These are phyloP conservation scores for Mentha longifolia DNA, from an alignment of 257 asterid species.

Conservation along the genomic window DNA sequence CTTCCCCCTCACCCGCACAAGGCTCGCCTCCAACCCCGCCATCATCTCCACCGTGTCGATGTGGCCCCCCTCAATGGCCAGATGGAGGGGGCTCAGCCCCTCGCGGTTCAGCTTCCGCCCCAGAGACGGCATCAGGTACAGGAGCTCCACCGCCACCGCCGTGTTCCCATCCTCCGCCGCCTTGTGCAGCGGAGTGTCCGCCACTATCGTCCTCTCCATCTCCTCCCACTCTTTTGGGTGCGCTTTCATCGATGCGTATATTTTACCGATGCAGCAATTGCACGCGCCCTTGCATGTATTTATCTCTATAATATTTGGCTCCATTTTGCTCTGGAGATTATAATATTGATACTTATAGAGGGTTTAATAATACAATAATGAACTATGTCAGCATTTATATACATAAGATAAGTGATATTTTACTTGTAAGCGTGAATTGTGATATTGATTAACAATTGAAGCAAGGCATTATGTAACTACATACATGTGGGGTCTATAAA, in stretches of 20 bases:
- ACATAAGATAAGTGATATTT: too few relatives aligned
- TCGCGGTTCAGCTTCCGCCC: constrained; percentile 36
- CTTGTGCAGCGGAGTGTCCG: constrained; percentile 34
- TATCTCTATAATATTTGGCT: too few relatives aligned
- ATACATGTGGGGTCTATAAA: too few relatives aligned
- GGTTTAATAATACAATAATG: too few relatives aligned
- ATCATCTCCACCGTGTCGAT: not conserved
- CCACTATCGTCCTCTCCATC: constrained; percentile 8
- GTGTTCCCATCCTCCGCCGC: constrained; percentile 34
- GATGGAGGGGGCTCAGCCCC: constrained; percentile 40
- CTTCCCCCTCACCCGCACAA: constrained; percentile 38
- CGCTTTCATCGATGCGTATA: not conserved
- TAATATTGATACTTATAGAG: too few relatives aligned
- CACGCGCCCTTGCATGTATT: not conserved
- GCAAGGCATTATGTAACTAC: too few relatives aligned
- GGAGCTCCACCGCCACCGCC: constrained; percentile 34
- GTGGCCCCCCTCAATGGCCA: constrained; percentile 1
- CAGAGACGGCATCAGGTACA: constrained; percentile 35
- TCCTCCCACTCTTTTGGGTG: not conserved
- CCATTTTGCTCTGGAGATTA: too few relatives aligned
- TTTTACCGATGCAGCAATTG: not conserved
- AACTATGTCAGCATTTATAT: too few relatives aligned
- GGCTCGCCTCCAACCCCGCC: constrained; percentile 5
- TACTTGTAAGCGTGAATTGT: too few relatives aligned
- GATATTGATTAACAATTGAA: too few relatives aligned